Evolutionary conservation across 305 asterid species (phyloP).

Genomic region (Solanum chacoense): DNA sequence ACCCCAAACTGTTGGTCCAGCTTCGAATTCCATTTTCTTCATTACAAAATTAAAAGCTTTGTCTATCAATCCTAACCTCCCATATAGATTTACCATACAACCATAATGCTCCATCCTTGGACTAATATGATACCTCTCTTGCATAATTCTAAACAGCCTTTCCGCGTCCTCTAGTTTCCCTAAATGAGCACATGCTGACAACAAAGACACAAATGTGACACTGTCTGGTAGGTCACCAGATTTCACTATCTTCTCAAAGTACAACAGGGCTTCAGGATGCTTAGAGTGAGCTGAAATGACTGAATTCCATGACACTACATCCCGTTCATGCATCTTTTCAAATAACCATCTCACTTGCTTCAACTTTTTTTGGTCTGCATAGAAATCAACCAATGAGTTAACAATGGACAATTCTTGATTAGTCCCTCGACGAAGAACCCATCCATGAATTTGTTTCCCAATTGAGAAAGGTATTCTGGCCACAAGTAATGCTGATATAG

Average conservation of each 20-base stretch:
- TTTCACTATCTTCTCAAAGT: slow-evolving; percentile 42
- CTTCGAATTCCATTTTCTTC: slow-evolving; percentile 40
- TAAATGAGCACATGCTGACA: slow-evolving; percentile 61
- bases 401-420: slow-evolving; percentile 44
- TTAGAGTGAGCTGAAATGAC: slow-evolving; percentile 64
- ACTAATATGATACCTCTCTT: slow-evolving; percentile 26
- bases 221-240: slow-evolving; percentile 34
- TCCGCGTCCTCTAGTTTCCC: slow-evolving; percentile 59
- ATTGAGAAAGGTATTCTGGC: slow-evolving; percentile 9
- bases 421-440: slow-evolving; percentile 49
- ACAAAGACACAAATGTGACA: slow-evolving; percentile 56
- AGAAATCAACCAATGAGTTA: slow-evolving; percentile 59
- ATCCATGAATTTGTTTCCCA: slow-evolving; percentile 65
- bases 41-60: slow-evolving; percentile 43
- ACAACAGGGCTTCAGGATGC: slow-evolving; percentile 36
- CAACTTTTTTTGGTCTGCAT: slow-evolving; percentile 28
- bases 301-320: slow-evolving; percentile 77
- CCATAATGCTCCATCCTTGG: slow-evolving; percentile 72
- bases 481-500: slow-evolving; percentile 41
- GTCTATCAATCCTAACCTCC: slow-evolving; percentile 42
- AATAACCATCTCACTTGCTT: slow-evolving; percentile 42
- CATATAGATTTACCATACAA: slow-evolving; percentile 84
- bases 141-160: slow-evolving; percentile 46
- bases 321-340: slow-evolving; percentile 48
- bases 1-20: slow-evolving; percentile 95